phyloP scores from a whole-genome alignment of 139 green algal species.

The Klebsormidium nitens region DNA sequence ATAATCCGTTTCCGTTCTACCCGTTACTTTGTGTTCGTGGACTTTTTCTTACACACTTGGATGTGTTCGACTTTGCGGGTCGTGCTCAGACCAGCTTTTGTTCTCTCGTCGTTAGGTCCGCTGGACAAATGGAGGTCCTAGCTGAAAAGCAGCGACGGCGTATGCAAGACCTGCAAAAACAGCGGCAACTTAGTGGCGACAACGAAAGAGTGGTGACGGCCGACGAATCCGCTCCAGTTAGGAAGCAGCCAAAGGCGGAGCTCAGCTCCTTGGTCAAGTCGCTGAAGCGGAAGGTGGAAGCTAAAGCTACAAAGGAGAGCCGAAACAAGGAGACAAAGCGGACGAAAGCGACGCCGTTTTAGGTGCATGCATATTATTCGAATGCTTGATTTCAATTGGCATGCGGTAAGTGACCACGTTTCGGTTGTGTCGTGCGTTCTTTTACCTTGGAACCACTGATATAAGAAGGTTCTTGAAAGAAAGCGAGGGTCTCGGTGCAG shows the following conservation, averaged over 20 bases:
- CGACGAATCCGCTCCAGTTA: not conserved
- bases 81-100: not conserved
- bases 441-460: no score
- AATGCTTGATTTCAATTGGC: no score
- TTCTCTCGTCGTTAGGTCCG: constrained; percentile 1
- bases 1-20: not conserved
- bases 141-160: constrained; percentile 33
- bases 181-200: not conserved
- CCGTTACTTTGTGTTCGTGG: not conserved
- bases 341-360: no score
- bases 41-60: not conserved
- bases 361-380: no score
- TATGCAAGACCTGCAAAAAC: not conserved
- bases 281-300: constrained; percentile 37
- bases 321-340: no score
- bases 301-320: no score
- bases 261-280: constrained; percentile 21
- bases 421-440: no score
- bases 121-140: constrained; percentile 23
- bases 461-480: no score
- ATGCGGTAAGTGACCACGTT: no score
- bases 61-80: not conserved
- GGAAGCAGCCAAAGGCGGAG: constrained; percentile 17
- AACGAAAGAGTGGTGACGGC: not conserved
- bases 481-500: no score